Evolutionary conservation across 2,329 filamentous ascomycete genomes (phyloP), one percentile per base, ranked within the genome.

Genomic region (Pseudophaeomoniella oleicola): DNA sequence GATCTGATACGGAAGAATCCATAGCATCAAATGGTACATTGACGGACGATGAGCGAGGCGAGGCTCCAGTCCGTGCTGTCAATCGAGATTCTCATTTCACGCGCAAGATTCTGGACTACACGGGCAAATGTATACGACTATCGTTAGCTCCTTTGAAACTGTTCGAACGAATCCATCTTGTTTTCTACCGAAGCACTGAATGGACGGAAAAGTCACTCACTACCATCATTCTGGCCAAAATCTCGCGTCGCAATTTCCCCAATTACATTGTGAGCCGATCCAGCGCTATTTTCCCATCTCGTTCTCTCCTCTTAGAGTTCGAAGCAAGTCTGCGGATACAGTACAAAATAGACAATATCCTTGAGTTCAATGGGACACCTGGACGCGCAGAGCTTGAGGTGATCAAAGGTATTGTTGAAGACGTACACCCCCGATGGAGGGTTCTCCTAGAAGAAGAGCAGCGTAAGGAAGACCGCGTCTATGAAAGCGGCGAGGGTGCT

Each of bases 151-250:
- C 78, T 1, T 71, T 86, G 43, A 84, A 78, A 49, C 69, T 98
- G 0, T 98, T 98, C 49, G 86, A 94, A 55, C 75, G 90, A 16
- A 86, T 96, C 1, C 90, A 96, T 59, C 63, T 98, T 2, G 86
- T 98, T 17, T 98, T 94, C 55, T 96, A 96, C 56, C 72, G 88
- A 40, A 94, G 87, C 6, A 92, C 85, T 0, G 83, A 94, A 54
- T 98, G 90, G 90, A 93, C 87, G 0, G 88, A 96, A 49, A 96
- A 94, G 55, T 94, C 88, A 1, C 64, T 98, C 11, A 96, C 85
- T 2, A 88, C 87, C 0, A 88, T 96, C 37, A 94, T 98, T 32
- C 69, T 98, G 4, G 84, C 90, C 5, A 87, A 88, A 44, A 93
- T 93, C 39, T 83, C 87, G 2, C 72, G 77, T 31, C 72, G 84